These are phyloP conservation scores for Zancudomyces culisetae DNA, from an alignment of 371 early-diverging fungal species.

Conservation along the genomic window DNA sequence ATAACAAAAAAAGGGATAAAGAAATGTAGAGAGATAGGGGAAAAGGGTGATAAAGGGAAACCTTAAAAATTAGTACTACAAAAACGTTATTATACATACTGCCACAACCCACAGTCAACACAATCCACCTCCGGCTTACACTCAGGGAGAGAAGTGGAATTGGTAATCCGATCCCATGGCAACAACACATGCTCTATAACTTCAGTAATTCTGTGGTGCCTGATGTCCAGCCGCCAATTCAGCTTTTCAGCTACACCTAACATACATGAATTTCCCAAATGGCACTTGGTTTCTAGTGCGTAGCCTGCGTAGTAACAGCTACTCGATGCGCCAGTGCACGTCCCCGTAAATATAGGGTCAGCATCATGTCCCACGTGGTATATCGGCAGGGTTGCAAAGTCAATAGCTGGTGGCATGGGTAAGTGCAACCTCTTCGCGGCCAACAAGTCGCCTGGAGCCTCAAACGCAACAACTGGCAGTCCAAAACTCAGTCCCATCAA, in stretches of 20 bases:
- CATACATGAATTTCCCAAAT: conserved; percentile 34
- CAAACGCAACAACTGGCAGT: conserved; percentile 70
- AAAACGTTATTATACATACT: too few relatives aligned
- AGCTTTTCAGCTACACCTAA: conserved; percentile 48
- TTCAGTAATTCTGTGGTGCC: conserved; percentile 52
- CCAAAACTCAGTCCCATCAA: conserved; percentile 71
- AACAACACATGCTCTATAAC: conserved; percentile 60
- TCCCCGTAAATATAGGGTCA: conserved; percentile 86
- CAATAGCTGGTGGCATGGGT: conserved; percentile 31
- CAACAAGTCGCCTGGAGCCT: conserved; percentile 70
- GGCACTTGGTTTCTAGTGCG: conserved; percentile 66
- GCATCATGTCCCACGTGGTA: conserved; percentile 85
- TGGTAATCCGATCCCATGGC: conserved; percentile 20
- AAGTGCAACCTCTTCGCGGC: conserved; percentile 67
- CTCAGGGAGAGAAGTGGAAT: conserved; percentile 31
- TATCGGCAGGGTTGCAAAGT: conserved; percentile 38
- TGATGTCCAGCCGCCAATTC: conserved; percentile 52
- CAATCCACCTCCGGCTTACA: conserved; percentile 35
- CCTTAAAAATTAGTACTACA: too few relatives aligned
- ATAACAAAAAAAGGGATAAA: too few relatives aligned
- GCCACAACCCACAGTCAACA: conserved; percentile 58
- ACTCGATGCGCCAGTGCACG: conserved; percentile 55
- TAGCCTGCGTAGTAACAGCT: conserved; percentile 79
- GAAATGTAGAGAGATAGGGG: too few relatives aligned
- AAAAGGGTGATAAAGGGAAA: too few relatives aligned